Base-by-base conservation (phyloP, 495 filamentous ascomycete genomes). In the Terfezia claveryi region DNA sequence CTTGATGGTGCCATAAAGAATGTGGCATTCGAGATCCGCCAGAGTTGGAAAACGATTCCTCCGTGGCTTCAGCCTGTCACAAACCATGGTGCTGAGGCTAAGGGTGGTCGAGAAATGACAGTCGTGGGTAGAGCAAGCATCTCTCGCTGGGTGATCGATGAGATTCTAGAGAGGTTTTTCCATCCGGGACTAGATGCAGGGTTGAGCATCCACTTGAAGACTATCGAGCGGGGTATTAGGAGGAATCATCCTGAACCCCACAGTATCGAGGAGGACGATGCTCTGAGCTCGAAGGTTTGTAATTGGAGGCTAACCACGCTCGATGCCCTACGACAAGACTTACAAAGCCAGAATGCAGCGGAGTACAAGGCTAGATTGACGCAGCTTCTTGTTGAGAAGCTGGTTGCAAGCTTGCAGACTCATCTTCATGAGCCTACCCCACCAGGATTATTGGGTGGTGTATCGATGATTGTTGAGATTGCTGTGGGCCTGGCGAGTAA, bases 1-100 rank as follows among this genome's bases (percentile, higher is more conserved):
- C 75, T 98, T 41, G 91, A 98, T 59, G 89, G 91, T 49, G 85
- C 91, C 8, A 89, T 94, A 62, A 89, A 87, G 59, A 91, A 98
- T 62, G 80, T 98, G 1, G 81, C 92, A 1, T 98, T 94, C 68
- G 86, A 86, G 52, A 87, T 95, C 61, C 81, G 92, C 37, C 94
- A 95, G 65, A 80, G 89, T 61, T 98, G 91, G 91, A 77, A 76
- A 58, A 69, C 71, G 20, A 69, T 96, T 36, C 91, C 91, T 1
- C 53, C 69, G 2, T 96, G 87, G 88, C 72, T 98, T 20, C 71
- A 74, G 20, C 72, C 72, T 8, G 81, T 75, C 53, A 84, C 93
- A 59, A 95, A 88, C 64, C 73, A 80, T 52, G 88, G 94, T 57
- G 88, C 89, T 2, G 72, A 85, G 27, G 70, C 74, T 51, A 81